Evolutionary conservation across 2,329 filamentous ascomycete genomes (phyloP), one percentile per base, ranked within the genome.

Genomic region (Fusarium burgessii): DNA sequence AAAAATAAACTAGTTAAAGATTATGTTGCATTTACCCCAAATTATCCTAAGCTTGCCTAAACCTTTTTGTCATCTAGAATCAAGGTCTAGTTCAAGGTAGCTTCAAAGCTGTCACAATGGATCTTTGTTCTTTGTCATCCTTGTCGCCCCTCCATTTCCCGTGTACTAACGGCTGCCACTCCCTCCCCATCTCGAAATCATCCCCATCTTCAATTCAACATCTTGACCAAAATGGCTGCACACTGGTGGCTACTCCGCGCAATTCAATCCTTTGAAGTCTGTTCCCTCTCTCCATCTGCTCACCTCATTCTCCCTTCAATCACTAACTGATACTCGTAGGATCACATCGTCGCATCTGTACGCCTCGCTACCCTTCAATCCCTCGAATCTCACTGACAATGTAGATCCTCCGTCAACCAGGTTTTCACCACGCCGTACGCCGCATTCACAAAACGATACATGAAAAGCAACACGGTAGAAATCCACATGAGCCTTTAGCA

Each of bases 371-470:
- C 32, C 20, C 40, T 32, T 6, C 23, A 18, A 32, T 10, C 10
- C 12, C 10, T 10, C n/a, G 45, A 27, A 17, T 23, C 23, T 11
- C 47, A 46, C 68, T 57, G 50, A 69, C 71, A 55, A 69, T 7
- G 35, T 23, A 87, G 84, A 84, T 88, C 58, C 84, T 89, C 18
- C 80, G 82, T 27, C 85, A 82, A 18, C 86, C 85, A 3, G 78
- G 80, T 12, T 89, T 88, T 74, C 86, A 88, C 67, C 83, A 82
- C 66, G 82, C 82, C 6, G 87, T 89, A 41, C 84, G 84, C 11
- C 81, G 83, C n/a, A 85, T 89, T 36, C 86, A 89, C 63, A 82
- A 82, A 17, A 80, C 77, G 6, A 82, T 89, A 40, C 78, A 89
- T 72, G 85, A 88, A 66, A 76, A 78, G 20, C 81, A 82, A 46